A percentile compares a stretch with the other conserved stretches of the same genome.
Evolutionary conservation across 805 yeast genomes (phyloP).

Genomic region (Candida montana): DNA sequence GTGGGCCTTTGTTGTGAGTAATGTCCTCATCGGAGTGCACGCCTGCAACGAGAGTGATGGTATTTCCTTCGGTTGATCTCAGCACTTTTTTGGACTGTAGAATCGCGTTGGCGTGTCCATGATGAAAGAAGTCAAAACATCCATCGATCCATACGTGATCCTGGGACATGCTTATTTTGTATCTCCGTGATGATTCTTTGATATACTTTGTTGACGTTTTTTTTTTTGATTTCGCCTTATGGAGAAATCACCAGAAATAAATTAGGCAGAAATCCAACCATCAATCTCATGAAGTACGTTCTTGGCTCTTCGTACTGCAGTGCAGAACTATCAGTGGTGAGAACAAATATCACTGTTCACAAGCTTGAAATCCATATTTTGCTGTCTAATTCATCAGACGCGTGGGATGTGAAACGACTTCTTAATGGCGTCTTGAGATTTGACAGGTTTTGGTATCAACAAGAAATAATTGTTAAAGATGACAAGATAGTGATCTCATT

Average conservation of each 20-base stretch:
- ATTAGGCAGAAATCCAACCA: no score
- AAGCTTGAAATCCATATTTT: no score
- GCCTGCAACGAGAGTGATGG: slow-evolving; percentile 57
- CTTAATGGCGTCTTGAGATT: no score
- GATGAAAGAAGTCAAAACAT: slow-evolving; percentile 96
- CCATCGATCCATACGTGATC: slow-evolving; percentile 89
- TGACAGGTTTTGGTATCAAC: no score
- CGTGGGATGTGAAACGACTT: no score
- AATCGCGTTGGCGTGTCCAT: slow-evolving; percentile 97
- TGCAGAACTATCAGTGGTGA: no score
- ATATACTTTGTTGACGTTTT: neutral
- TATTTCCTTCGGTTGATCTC: neutral
- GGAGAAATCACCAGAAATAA: no score
- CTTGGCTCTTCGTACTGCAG: no score
- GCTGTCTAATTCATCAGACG: no score
- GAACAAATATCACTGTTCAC: no score
- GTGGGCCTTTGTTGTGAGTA: slow-evolving; percentile 79
- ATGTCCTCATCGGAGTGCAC: slow-evolving; percentile 92
- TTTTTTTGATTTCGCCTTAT: neutral
- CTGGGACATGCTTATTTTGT: slow-evolving; percentile 2
- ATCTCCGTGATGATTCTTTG: no score
- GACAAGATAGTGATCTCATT: neutral
- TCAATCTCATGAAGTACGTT: no score
- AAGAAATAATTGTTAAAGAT: neutral
- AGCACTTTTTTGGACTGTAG: slow-evolving; percentile 62